Percentiles rank a stretch among this genome's conserved stretches.
Evolutionary conservation across 371 early-diverging fungal species (phyloP).

Genomic region (Mucor indicus): DNA sequence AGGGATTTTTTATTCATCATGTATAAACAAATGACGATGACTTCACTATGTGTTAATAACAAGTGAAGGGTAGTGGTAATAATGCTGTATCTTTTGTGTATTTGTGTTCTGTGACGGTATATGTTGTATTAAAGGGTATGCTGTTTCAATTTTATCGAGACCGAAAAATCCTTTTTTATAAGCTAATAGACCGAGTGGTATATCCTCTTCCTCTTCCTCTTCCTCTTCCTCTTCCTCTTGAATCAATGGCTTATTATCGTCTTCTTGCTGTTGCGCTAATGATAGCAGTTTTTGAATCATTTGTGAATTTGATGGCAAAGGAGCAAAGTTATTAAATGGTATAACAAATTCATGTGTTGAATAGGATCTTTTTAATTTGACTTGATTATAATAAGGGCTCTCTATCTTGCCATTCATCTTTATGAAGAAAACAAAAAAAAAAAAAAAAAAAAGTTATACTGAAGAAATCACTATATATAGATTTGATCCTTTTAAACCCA

Average conservation of each 20-base stretch:
- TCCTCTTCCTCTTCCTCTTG: background rate
- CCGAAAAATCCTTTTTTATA: background rate
- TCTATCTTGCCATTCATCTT: too few relatives aligned
- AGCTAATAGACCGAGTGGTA: conserved; percentile 2
- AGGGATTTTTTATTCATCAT: too few relatives aligned
- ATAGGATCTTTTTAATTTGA: background rate
- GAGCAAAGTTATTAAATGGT: background rate
- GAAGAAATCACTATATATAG: background rate
- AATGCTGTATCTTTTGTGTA: too few relatives aligned
- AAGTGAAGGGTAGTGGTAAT: too few relatives aligned
- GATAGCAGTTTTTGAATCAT: background rate
- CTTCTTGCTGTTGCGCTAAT: background rate
- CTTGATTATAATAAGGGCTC: background rate
- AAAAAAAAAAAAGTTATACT: background rate
- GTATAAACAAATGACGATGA: too few relatives aligned
- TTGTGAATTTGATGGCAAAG: conserved; percentile 1
- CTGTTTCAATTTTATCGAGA: background rate
- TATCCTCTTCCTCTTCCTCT: conserved; percentile 6
- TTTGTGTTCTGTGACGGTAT: background rate
- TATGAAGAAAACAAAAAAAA: too few relatives aligned
- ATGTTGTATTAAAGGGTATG: background rate
- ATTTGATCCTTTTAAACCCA: too few relatives aligned
- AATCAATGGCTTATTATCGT: background rate
- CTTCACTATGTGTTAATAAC: too few relatives aligned
- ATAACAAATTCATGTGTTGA: background rate